Evolutionary conservation across 192 early-diverging fungal species (phyloP).

Genomic region (Backusella westeae): DNA sequence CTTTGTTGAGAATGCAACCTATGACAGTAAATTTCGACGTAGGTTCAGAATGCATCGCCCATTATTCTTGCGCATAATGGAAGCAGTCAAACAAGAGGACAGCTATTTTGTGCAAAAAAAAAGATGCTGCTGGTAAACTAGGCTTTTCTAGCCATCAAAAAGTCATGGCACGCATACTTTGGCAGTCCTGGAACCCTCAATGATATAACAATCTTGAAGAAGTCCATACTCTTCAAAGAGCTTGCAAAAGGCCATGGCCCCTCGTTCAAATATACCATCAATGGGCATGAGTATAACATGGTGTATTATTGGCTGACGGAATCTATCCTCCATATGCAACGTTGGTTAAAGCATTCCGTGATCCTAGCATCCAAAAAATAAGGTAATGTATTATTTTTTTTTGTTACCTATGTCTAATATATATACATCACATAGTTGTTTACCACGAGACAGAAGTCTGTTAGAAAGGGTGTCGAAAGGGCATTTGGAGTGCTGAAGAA

Average conservation of each 20-base stretch:
- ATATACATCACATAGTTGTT: not conserved
- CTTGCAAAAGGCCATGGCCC: not conserved
- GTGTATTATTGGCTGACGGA: not conserved
- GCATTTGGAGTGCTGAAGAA: not conserved
- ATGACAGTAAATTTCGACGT: not conserved
- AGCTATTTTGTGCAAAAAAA: not conserved
- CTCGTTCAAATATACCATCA: not conserved
- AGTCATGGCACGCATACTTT: conserved; percentile 22
- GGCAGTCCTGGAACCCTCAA: conserved; percentile 23
- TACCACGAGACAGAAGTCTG: not conserved
- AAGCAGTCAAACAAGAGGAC: not conserved
- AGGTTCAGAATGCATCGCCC: not conserved
- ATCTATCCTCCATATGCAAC: not conserved
- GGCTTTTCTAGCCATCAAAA: not conserved
- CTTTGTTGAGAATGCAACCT: no score
- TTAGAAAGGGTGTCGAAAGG: not conserved
- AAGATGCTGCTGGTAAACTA: not conserved
- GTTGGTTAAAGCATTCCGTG: not conserved
- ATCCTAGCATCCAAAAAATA: not conserved
- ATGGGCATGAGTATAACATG: not conserved
- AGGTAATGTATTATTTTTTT: not conserved
- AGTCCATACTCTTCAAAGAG: not conserved
- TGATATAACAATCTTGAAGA: conserved; percentile 23
- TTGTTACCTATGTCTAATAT: no score
- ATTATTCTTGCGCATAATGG: not conserved